phyloP scores from a whole-genome alignment of 108 stramenopile species.

The Cyclotella choctawhatcheeana region DNA sequence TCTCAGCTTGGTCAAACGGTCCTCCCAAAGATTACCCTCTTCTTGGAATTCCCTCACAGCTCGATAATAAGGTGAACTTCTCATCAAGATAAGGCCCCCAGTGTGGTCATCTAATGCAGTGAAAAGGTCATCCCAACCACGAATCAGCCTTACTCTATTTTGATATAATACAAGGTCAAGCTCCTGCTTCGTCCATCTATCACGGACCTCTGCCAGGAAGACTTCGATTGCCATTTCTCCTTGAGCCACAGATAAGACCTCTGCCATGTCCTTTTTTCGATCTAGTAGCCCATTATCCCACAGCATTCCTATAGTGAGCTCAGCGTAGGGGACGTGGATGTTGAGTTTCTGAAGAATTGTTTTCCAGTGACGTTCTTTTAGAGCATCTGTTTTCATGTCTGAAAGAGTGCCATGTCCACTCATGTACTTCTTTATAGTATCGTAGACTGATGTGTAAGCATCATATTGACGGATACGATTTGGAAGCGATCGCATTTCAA shows the following conservation, averaged over 20 bases:
- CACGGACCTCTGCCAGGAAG: constrained; percentile 94
- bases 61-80: constrained; percentile 93
- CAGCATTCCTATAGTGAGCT: constrained; percentile 91
- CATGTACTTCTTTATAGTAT: constrained; percentile 76
- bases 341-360: constrained; percentile 81
- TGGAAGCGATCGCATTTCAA: constrained; percentile 90
- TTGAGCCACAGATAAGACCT: constrained; percentile 92
- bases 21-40: constrained; percentile 95
- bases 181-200: constrained; percentile 93
- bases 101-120: constrained; percentile 96
- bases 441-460: constrained; percentile 86
- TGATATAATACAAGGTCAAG: constrained; percentile 95
- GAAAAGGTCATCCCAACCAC: constrained; percentile 96
- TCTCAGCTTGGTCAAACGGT: constrained; percentile 89
- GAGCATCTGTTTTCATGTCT: constrained; percentile 94
- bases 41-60: constrained; percentile 96
- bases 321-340: constrained; percentile 68
- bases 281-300: constrained; percentile 91
- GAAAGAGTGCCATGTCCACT: constrained; percentile 73
- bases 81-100: constrained; percentile 91
- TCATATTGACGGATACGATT: constrained; percentile 96
- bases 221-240: constrained; percentile 98
- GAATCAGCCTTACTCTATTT: constrained; percentile 92
- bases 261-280: constrained; percentile 86
- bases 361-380: constrained; percentile 98